Base-by-base conservation (phyloP, 345 rosid genomes). In the Boechera retrofracta region DNA sequence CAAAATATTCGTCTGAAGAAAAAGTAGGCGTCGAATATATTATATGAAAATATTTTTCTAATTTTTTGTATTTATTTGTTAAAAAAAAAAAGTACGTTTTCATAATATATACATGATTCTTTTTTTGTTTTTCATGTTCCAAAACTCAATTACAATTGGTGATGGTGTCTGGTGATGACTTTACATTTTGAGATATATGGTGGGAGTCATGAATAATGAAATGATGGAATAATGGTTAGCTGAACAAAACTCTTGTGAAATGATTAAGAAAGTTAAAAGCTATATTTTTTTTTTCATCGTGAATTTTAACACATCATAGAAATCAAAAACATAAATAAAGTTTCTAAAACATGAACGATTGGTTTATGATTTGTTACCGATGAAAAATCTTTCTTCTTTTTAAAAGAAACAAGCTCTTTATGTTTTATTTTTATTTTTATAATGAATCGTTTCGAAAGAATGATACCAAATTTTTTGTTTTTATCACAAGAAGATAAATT, bases 401-500 rank as follows among this genome's bases (percentile, higher is more conserved):
- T 10, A 10, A 39, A 39, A 39, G 4, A 39, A 39, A 39, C 42
- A 39, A 41, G 10, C 45, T 36, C 41, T 41, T 21, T 0, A 5
- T n/a, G 51, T 26, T 68, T 9, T 15, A 13, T 52, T 26, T 68
- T 9, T 15, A 13, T 52, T 53, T 28, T 36, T 6, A 52, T 12
- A 28, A 16, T 18, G 66, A 45, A 45, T 71, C 66, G 44, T 5
- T 59, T 71, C 33, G 0, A 51, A 38, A 26, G 16, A 24, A 63
- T 36, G 31, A 72, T 26, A 13, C 47, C 9, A 21, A 26, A 1
- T 21, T 31, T 4, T 28, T 38, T 2, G 1, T 11, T 5, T 71
- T 18, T 10, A 4, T 24, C 26, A 72, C 5, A 49, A 51, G 41
- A 63, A 38, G 21, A 73, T 62, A 58, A 10, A 2, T 64, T 63